phyloP scores from a whole-genome alignment of 768 basidiomycete species.

The Cyathus striatus region DNA sequence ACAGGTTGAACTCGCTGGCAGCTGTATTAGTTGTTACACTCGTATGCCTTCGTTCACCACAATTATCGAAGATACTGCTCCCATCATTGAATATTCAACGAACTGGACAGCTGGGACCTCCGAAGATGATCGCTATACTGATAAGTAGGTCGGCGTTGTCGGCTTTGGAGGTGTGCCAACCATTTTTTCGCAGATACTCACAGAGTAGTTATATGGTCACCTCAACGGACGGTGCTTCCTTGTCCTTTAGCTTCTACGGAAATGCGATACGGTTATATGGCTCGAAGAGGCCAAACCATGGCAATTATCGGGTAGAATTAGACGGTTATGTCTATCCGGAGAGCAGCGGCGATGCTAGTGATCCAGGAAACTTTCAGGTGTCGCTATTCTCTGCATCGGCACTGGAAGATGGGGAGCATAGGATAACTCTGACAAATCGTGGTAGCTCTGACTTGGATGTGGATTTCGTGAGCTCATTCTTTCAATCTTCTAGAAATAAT shows the following conservation, averaged over 20 bases:
- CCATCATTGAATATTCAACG: conserved; percentile 17
- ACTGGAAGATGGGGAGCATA: conserved; percentile 29
- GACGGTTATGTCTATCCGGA: conserved; percentile 25
- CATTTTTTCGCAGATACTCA: conserved; percentile 25
- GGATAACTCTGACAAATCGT: conserved; percentile 27
- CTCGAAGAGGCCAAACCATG: conserved; percentile 42
- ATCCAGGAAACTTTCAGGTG: conserved; percentile 30
- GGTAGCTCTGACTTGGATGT: conserved; percentile 32
- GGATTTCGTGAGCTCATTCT: conserved; percentile 36
- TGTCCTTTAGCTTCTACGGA: conserved; percentile 42
- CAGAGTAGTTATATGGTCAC: conserved; percentile 35
- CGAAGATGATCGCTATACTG: conserved; percentile 7
- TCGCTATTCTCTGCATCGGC: conserved; percentile 29
- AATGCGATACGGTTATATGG: conserved; percentile 46
- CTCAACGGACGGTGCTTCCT: conserved; percentile 21
- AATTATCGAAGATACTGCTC: conserved; percentile 21
- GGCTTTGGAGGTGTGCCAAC: too few relatives aligned
- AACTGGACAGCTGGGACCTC: conserved; percentile 17
- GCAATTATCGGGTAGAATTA: conserved; percentile 35
- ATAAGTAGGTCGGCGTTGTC: conserved; percentile 9
- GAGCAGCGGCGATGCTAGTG: conserved; percentile 19
- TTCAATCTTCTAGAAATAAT: background rate
- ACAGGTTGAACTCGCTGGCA: too few relatives aligned
- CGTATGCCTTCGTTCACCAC: conserved; percentile 21
- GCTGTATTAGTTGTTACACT: too few relatives aligned